These are phyloP conservation scores for Echium plantagineum DNA, from an alignment of 257 asterid species.

Conservation along the genomic window DNA sequence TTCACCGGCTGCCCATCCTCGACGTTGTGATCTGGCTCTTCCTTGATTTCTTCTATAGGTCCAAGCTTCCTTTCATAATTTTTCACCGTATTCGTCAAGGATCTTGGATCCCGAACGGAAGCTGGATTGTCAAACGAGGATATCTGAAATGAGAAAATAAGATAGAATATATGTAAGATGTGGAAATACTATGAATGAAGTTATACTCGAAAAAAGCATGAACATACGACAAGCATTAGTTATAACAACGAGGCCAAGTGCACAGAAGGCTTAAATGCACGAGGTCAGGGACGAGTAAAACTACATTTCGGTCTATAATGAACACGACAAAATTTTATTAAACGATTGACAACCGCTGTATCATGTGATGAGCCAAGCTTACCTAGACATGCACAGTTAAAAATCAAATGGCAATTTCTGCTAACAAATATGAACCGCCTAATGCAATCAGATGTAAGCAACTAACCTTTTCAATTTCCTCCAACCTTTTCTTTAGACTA, in stretches of 20 bases:
- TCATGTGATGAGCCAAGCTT: too few relatives aligned
- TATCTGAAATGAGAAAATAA: slow-evolving; percentile 24
- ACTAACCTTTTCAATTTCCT: slow-evolving; percentile 32
- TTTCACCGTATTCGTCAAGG: slow-evolving; percentile 33
- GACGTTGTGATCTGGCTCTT: background rate
- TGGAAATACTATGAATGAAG: background rate
- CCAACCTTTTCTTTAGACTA: slow-evolving; percentile 39
- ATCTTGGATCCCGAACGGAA: slow-evolving; percentile 53
- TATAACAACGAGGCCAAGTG: background rate
- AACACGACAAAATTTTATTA: too few relatives aligned
- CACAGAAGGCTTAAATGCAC: too few relatives aligned
- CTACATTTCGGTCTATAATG: too few relatives aligned
- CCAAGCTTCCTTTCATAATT: slow-evolving; percentile 51
- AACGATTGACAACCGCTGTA: too few relatives aligned
- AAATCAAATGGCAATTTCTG: background rate
- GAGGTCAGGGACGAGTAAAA: too few relatives aligned
- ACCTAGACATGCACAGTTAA: background rate
- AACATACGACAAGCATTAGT: too few relatives aligned
- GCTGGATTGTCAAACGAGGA: slow-evolving; percentile 32
- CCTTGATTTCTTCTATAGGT: slow-evolving; percentile 23
- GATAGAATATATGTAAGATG: background rate
- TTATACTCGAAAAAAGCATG: too few relatives aligned
- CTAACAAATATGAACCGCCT: background rate
- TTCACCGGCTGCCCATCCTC: slow-evolving; percentile 6
- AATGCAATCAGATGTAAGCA: background rate